Evolutionary conservation across 306 rosid genomes (phyloP).

Genomic region (Dryas drummondii): DNA sequence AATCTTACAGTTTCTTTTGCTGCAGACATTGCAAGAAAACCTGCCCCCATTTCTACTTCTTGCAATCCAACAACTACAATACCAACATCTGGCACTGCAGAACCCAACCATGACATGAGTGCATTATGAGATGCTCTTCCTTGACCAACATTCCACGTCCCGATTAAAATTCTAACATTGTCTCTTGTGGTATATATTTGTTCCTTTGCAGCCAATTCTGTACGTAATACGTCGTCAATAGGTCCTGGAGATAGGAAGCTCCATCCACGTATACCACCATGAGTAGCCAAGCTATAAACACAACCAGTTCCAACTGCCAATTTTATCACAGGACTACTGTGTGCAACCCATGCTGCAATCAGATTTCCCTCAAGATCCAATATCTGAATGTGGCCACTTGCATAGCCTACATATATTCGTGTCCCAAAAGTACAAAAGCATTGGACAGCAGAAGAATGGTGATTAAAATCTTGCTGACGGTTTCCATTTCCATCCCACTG

Average conservation of each 20-base stretch:
- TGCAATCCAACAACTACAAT: slow-evolving; percentile 93
- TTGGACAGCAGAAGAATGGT: slow-evolving; percentile 74
- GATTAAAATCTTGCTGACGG: slow-evolving; percentile 75
- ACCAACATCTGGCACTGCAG: slow-evolving; percentile 83
- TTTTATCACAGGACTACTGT: slow-evolving; percentile 81
- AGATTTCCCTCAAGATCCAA: slow-evolving; percentile 87
- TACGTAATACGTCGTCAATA: slow-evolving; percentile 57
- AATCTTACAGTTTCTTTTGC: slow-evolving; percentile 95
- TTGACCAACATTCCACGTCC: slow-evolving; percentile 99
- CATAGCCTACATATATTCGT: slow-evolving; percentile 76
- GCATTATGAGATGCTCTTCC: slow-evolving; percentile 89
- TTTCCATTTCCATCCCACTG: slow-evolving; percentile 94
- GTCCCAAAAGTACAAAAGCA: slow-evolving; percentile 82
- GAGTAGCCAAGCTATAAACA: slow-evolving; percentile 92
- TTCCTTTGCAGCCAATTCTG: slow-evolving; percentile 76
- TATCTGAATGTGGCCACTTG: slow-evolving; percentile 78
- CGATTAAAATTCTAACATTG: slow-evolving; percentile 76
- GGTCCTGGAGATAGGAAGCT: slow-evolving; percentile 85
- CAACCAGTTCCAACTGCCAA: slow-evolving; percentile 61
- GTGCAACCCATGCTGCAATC: slow-evolving; percentile 89
- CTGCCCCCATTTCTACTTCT: slow-evolving; percentile 99
- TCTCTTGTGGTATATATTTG: slow-evolving; percentile 55
- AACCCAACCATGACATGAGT: slow-evolving; percentile 88
- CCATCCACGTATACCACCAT: slow-evolving; percentile 98
- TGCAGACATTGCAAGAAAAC: slow-evolving; percentile 98